Evolutionary conservation across 257 asterid species (phyloP).

Genomic region (Solanum okadae): DNA sequence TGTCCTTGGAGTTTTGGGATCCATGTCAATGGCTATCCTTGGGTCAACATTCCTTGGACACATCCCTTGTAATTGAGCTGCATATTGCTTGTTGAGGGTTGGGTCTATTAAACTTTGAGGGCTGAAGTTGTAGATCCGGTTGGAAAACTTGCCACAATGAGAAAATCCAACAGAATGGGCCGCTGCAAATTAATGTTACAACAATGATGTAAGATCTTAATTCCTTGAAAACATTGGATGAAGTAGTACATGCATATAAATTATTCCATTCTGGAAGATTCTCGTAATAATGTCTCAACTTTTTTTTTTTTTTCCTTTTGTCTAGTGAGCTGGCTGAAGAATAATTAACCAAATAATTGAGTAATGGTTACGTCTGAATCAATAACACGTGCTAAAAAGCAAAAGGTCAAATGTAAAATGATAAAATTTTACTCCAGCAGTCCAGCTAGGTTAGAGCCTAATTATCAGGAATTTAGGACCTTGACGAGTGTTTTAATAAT

Average conservation of each 20-base stretch:
- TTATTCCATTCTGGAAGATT: not conserved
- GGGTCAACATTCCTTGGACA: conserved; percentile 67
- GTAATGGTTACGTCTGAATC: not conserved
- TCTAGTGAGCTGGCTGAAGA: not conserved
- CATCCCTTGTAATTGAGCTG: conserved; percentile 30
- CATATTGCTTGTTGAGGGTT: conserved; percentile 53
- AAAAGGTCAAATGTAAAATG: not conserved
- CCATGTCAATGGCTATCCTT: conserved; percentile 59
- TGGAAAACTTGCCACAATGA: conserved; percentile 61
- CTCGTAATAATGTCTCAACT: not conserved
- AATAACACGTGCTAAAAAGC: not conserved
- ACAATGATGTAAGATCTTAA: not conserved
- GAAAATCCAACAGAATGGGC: conserved; percentile 82
- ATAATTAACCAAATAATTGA: not conserved
- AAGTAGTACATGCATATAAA: not conserved
- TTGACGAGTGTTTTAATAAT: not conserved
- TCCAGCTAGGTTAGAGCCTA: not conserved
- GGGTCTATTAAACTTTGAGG: conserved; percentile 48
- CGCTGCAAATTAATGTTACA: conserved; percentile 24
- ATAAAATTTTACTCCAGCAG: not conserved
- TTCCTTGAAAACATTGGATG: not conserved
- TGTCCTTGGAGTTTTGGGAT: conserved; percentile 52
- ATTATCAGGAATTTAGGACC: not conserved
- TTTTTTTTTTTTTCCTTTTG: not conserved
- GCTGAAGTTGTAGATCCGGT: conserved; percentile 63